Conservation (phyloP, 768 basidiomycete species). For the Rhizopogon vulgaris region DNA sequence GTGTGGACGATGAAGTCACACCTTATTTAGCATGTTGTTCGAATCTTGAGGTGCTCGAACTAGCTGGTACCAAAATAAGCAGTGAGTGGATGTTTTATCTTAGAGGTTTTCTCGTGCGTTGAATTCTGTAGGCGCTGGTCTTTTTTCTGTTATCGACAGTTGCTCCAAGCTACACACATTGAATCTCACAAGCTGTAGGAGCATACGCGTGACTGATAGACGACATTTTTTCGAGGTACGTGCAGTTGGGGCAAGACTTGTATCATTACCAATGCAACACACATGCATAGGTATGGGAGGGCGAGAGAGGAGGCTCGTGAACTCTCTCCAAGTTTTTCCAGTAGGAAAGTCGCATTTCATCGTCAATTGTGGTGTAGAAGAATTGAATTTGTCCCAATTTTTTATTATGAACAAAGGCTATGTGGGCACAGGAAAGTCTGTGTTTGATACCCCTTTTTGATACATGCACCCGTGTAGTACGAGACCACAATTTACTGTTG, state of each 20-base stretch:
- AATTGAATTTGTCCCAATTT: too few relatives aligned
- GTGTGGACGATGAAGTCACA: constrained; percentile 52
- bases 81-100: constrained; percentile 30
- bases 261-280: background rate
- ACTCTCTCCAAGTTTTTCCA: background rate
- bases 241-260: background rate
- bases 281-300: constrained; percentile 19
- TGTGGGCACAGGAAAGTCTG: too few relatives aligned
- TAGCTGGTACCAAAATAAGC: constrained; percentile 55
- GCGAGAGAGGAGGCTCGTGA: constrained; percentile 8
- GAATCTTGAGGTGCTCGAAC: constrained; percentile 39
- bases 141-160: constrained; percentile 52
- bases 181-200: constrained; percentile 63
- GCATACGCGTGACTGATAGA: constrained; percentile 51
- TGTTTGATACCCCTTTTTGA: too few relatives aligned
- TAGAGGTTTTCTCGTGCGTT: background rate
- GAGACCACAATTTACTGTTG: too few relatives aligned
- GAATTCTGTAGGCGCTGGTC: constrained; percentile 38
- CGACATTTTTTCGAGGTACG: constrained; percentile 62
- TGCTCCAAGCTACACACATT: constrained; percentile 48
- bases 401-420: too few relatives aligned
- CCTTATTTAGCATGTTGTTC: constrained; percentile 48
- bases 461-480: too few relatives aligned
- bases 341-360: too few relatives aligned
- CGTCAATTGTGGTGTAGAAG: too few relatives aligned